phyloP scores from a whole-genome alignment of 139 green algal species.

The Closterium sp. region DNA sequence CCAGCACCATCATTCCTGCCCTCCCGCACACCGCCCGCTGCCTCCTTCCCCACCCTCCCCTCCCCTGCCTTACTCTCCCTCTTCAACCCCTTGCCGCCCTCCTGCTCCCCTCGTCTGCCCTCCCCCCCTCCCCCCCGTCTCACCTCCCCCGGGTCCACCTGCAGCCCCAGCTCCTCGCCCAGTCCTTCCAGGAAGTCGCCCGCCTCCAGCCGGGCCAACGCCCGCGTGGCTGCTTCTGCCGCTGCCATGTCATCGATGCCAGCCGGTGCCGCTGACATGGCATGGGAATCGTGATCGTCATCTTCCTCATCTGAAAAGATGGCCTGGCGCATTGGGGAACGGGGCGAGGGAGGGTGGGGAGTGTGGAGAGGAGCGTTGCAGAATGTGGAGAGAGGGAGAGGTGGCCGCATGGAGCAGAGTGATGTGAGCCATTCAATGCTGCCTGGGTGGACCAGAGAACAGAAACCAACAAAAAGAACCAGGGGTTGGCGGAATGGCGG shows the following conservation, averaged over 20 bases:
- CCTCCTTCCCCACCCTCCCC: not conserved
- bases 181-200: constrained; percentile 34
- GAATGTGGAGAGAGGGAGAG: too few species aligned
- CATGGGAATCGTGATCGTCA: not conserved
- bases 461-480: too few species aligned
- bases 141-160: constrained; percentile 19
- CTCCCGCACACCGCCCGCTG: not conserved
- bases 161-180: constrained; percentile 37
- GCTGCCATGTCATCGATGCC: not conserved
- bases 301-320: constrained; percentile 43
- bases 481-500: too few species aligned
- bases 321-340: too few species aligned
- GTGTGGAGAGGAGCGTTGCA: too few species aligned
- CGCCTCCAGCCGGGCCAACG: constrained; percentile 34
- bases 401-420: too few species aligned
- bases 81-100: not conserved
- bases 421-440: too few species aligned
- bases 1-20: not conserved
- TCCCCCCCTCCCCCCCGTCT: constrained; percentile 11
- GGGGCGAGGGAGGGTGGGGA: not conserved
- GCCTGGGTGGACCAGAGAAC: too few species aligned
- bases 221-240: constrained; percentile 23
- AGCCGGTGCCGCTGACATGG: not conserved
- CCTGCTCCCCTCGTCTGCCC: not conserved
- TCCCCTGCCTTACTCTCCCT: not conserved